Conservation (phyloP, 2,329 filamentous ascomycete species). For the Pyricularia pennisetigena region DNA sequence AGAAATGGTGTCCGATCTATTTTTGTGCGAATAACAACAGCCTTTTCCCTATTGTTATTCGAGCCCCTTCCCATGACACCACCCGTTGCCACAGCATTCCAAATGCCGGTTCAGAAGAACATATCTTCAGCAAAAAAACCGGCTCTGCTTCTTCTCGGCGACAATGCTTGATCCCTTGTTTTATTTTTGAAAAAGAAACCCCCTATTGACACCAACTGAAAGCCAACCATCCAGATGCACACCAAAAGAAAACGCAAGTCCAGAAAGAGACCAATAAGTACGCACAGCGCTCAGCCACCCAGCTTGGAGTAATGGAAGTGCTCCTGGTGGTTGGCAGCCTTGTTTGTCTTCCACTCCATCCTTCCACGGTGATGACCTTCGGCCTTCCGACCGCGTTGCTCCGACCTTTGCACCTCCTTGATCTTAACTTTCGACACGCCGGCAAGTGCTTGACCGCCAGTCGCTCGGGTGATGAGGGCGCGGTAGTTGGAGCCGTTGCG, state of each 20-base stretch:
- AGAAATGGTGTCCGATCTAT: background rate
- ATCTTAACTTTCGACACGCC: conserved; percentile 71
- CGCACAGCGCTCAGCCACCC: background rate
- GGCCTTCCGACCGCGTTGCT: conserved; percentile 59
- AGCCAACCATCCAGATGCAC: background rate
- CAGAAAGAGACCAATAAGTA: background rate
- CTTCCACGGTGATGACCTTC: conserved; percentile 51
- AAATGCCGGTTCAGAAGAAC: background rate
- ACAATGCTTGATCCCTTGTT: background rate
- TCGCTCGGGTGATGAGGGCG: conserved; percentile 54
- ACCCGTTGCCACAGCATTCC: background rate
- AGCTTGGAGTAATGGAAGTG: conserved; percentile 37
- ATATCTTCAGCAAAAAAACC: background rate
- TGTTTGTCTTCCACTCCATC: conserved; percentile 62
- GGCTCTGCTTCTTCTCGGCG: background rate
- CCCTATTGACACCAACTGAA: background rate
- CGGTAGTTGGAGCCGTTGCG: conserved; percentile 31
- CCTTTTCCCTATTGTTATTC: background rate
- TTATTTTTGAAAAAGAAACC: background rate
- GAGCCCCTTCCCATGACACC: background rate
- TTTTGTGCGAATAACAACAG: background rate
- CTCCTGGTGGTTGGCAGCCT: conserved; percentile 64
- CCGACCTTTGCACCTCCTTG: conserved; percentile 52
- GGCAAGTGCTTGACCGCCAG: conserved; percentile 66
- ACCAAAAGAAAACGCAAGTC: background rate